Evolutionary conservation across 441 rosid genomes (phyloP), one percentile per base, ranked within the genome.

Genomic region (Euphorbia celastroides): DNA sequence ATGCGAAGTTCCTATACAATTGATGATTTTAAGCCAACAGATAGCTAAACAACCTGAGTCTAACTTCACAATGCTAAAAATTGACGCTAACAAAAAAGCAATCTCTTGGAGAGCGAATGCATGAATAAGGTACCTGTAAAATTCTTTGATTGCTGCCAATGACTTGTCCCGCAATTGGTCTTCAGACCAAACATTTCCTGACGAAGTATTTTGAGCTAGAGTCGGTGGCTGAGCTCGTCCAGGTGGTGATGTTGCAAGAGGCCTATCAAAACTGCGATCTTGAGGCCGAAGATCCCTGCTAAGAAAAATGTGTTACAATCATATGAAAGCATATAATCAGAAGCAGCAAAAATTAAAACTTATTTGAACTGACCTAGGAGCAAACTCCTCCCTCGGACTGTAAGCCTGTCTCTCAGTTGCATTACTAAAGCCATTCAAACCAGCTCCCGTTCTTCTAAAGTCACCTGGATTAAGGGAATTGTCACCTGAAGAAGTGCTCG

Each of bases 121-220:
- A 60, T 20, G 48, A 2, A 50, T 48, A 63, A 58, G 57, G 60
- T 87, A 95, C 99, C 98, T 92, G 76, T 92, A 95, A 76, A 76
- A 95, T 79, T 95, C 98, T 79, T 80, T 88, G 67, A 95, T 88
- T 57, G 99, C 88, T 36, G 82, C 81, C 79, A 88, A 65, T 57
- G 93, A 92, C 96, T 70, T 79, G 16, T 81, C 81, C 4, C 67
- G 76, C 48, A 90, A 74, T 32, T 60, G 78, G 68, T 88, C 98
- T 69, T 90, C 98, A 60, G 90, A 48, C 77, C 59, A 76, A 61
- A 63, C 72, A 64, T 74, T 86, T 64, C 84, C 98, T 5, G 79
- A 75, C 32, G 92, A 79, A 62, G 65, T 67, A 72, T 74, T 81
- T 67, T 72, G 85, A 22, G 86, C 12, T 14, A 46, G 27, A 19